Percentiles rank a stretch among this genome's conserved stretches.
Conservation (phyloP, 805 yeast genomes). For the Ogataea corticis region DNA sequence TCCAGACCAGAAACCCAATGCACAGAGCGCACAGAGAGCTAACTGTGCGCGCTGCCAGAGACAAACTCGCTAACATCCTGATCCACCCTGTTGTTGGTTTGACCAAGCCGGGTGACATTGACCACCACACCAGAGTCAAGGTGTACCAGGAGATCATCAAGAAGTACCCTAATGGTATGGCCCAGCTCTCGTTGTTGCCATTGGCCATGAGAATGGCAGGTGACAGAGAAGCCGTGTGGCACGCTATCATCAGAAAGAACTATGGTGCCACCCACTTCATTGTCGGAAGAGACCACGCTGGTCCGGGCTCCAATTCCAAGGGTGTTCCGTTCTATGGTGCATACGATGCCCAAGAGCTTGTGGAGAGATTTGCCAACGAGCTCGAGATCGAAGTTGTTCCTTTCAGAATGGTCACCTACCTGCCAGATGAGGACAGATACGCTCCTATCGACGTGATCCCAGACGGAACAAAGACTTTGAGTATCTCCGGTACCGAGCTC, state of each 20-base stretch:
- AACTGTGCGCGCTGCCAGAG: constrained; percentile 95
- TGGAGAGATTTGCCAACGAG: constrained; percentile 72
- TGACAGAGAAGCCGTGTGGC: constrained; percentile 98
- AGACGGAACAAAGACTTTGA: constrained; percentile 74
- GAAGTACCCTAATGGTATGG: constrained; percentile 93
- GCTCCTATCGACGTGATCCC: constrained; percentile 94
- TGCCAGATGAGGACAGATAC: constrained; percentile 93
- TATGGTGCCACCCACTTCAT: constrained; percentile 97
- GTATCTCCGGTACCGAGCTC: constrained; percentile 88
- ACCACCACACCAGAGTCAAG: constrained; percentile 95
- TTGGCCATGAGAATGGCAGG: constrained; percentile 99
- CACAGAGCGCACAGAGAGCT: constrained; percentile 97
- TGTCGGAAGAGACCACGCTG: constrained; percentile 98
- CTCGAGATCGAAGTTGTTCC: constrained; percentile 90
- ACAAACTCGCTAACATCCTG: constrained; percentile 80
- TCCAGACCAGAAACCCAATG: constrained; percentile 98
- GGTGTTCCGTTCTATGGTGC: constrained; percentile 97
- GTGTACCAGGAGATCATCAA: constrained; percentile 91
- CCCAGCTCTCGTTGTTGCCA: constrained; percentile 83
- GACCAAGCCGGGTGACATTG: constrained; percentile 97
- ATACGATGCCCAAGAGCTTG: constrained; percentile 91
- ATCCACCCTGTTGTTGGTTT: constrained; percentile 97
- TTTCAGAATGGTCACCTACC: constrained; percentile 93
- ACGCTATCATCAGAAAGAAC: constrained; percentile 93
- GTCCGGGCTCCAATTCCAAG: constrained; percentile 85